Base-by-base conservation (phyloP, 108 stramenopile species). In the Pseudonitzschia delicatissima region DNA sequence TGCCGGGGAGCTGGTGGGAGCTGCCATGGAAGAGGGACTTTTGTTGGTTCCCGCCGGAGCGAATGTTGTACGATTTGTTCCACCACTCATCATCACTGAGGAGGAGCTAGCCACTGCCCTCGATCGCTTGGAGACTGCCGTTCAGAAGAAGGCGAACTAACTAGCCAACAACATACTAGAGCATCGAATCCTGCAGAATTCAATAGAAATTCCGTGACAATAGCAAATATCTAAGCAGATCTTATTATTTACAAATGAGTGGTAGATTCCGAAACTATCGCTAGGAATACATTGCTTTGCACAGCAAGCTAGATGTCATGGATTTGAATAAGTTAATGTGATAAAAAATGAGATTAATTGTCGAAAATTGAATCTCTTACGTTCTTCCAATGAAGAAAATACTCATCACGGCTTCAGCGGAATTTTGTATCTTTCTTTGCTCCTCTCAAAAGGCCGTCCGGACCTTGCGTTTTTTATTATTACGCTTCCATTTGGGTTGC, bases 11-110 rank as follows among this genome's bases (percentile, higher is more conserved):
- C 67, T 98, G 48, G 95, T 96, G 0, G 86, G 76, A 29, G 90
- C 83, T 61, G 93, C 92, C 64, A 96, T 94, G 83, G 77, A 91
- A 37, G 76, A 90, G 34, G 92, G 93, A 28, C 75, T 98, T 32
- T 79, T 98, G 62, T 72, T 98, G 68, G 97, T 98, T 9, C 92
- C 96, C 28, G 97, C 97, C 8, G 97, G 97, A 6, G 67, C 81
- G 23, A 86, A 73, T 62, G 97, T 98, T 28, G 94, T 95, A 28
- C 86, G 97, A 50, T 98, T 97, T 57, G 96, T 98, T 17, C 97
- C 97, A 26, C 97, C 97, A 17, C 72, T 98, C 62, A 88, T 94
- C 67, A 85, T 94, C 15, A 83, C 73, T 15, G 85, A 92, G 62
- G 82, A 66, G 17, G 93, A 98, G 63, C 64, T 96, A 2, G 67